Evolutionary conservation across 768 basidiomycete genomes (phyloP), one percentile per base, ranked within the genome.

Genomic region (Candolleomyces aberdarensis): DNA sequence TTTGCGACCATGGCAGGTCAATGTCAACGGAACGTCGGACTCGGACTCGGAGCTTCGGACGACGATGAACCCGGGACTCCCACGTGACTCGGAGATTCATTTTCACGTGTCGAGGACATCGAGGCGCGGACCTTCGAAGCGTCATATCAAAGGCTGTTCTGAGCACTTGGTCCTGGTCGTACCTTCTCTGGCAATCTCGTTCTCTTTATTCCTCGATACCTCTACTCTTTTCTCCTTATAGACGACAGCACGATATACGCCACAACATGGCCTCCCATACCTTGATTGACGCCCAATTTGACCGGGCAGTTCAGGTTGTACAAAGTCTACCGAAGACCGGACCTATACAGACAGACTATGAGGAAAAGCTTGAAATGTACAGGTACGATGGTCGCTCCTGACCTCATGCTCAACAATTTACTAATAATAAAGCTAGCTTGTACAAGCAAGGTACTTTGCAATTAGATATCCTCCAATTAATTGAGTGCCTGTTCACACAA

Each of bases 351-450:
- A 97, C 95, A 0, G 91, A 85, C 64, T 97, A 98, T 70, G 95
- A 97, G 65, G 94, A 96, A 71, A 98, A 98, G 72, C 76, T 98
- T 14, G 84, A 86, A 11, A 93, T 98, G 85, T 98, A 98, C 71
- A 92, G 92, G 89, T 89, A 62, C 39, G 82, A 36, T 36, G 36
- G 11, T 5, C 11, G 36, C 36, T 36, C 11, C 11, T 11, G 36
- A 8, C 36, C 11, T 8, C 36, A 5, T 32, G 36, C 36, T 36
- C 32, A 36, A 32, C 36, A 36, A 4, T 36, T 32, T 36, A 11
- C 36, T 36, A 7, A 36, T 36, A 5, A 36, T 36, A 1, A 36
- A 36, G 8, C 17, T 60, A 95, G 93, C 73, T 79, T 95, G 67
- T 96, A 92, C 75, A 96, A 96, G 73, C 95, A 97, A 86, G 94